Evolutionary conservation across 495 filamentous ascomycete species (phyloP), one percentile per base, ranked within the genome.

Genomic region (Penicillium canescens): DNA sequence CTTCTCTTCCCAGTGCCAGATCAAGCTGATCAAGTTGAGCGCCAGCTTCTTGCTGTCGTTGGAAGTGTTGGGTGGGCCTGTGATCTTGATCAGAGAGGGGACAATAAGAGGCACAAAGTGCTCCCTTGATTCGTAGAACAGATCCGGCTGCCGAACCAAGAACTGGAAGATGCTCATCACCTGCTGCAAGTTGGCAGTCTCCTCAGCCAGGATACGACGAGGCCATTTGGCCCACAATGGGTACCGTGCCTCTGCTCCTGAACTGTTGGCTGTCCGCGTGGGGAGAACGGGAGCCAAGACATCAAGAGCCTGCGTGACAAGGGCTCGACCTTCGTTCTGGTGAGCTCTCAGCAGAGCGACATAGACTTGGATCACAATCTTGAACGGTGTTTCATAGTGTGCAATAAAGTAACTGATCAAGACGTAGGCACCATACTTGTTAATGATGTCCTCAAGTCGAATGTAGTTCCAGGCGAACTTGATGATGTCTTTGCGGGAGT

Each of bases 391-490:
- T 61, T 99, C 95, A 60, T 96, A 99, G 57, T 94, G 88, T 0
- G 91, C 90, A 56, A 98, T 96, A 76, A 99, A 99, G 70, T 96
- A 98, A 8, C 89, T 92, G 56, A 98, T 96, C 3, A 98, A 82
- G 10, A 97, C 92, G 65, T 99, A 98, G 6, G 95, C 93, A 16
- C 92, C 95, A 67, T 98, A 92, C 65, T 99, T 99, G 76, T 98
- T 98, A 77, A 99, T 96, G 55, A 96, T 89, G 67, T 99, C 95
- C 66, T 99, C 95, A 20, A 99, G 84, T 14, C 90, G 86, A 52
- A 98, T 98, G 65, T 94, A 98, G 24, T 92, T 97, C 95, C 95
- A 99, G 4, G 91, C 92, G 68, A 97, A 98, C 69, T 96, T 97
- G 62, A 99, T 98, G 53, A 99, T 90, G 55, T 99, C 95, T 69